Percentiles rank a stretch among this genome's conserved stretches.
These are phyloP conservation scores for Francoa sonchifolia DNA, from an alignment of 441 rosid species.

Conservation along the genomic window DNA sequence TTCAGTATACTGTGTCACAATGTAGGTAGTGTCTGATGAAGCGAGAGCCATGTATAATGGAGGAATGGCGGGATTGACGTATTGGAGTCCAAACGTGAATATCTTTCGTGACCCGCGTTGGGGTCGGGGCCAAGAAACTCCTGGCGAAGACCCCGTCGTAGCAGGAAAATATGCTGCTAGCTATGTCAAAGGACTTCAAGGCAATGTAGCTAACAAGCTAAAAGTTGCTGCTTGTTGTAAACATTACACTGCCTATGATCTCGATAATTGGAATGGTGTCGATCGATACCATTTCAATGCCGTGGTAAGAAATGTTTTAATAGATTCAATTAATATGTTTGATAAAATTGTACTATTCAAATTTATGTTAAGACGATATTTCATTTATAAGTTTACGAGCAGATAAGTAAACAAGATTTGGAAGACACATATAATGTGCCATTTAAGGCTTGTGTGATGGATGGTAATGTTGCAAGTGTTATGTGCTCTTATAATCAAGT, in stretches of 20 bases:
- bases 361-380: neutral
- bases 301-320: constrained; percentile 19
- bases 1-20: neutral
- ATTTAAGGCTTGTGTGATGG: constrained; percentile 65
- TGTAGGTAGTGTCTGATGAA: constrained; percentile 93
- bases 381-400: constrained; percentile 9
- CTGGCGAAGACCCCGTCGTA: constrained; percentile 85
- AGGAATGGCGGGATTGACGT: constrained; percentile 76
- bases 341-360: neutral
- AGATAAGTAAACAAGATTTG: constrained; percentile 81
- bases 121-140: constrained; percentile 97
- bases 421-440: constrained; percentile 79
- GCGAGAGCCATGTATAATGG: constrained; percentile 96
- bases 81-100: constrained; percentile 95
- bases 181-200: constrained; percentile 66
- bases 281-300: constrained; percentile 89
- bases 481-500: no score
- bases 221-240: constrained; percentile 90
- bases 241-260: constrained; percentile 88
- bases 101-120: constrained; percentile 87
- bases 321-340: neutral
- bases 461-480: constrained; percentile 80
- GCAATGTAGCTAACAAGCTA: constrained; percentile 35
- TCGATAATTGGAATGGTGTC: constrained; percentile 87
- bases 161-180: constrained; percentile 71